Evolutionary conservation across 2,329 filamentous ascomycete species (phyloP).

Genomic region (Magnaporthiopsis rhizophila): DNA sequence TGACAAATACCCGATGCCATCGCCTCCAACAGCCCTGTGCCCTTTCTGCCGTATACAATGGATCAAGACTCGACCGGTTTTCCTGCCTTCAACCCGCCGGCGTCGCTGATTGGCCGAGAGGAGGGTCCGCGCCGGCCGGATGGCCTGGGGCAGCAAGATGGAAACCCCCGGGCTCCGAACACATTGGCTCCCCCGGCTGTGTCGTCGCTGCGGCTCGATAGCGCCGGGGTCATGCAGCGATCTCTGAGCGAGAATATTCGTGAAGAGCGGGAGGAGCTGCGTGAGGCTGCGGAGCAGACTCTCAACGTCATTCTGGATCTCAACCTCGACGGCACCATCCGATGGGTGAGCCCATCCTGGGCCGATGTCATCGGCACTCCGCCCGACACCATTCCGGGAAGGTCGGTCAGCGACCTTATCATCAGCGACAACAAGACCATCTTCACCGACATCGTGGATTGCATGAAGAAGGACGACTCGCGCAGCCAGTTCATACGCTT

Average conservation of each 20-base stretch:
- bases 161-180: slow-evolving; percentile 15
- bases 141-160: not conserved
- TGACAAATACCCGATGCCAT: slow-evolving; percentile 46
- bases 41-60: slow-evolving; percentile 28
- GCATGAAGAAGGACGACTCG: slow-evolving; percentile 87
- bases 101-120: slow-evolving; percentile 42
- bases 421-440: slow-evolving; percentile 67
- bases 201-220: slow-evolving; percentile 41
- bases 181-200: slow-evolving; percentile 46
- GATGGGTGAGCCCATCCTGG: slow-evolving; percentile 97
- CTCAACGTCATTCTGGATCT: slow-evolving; percentile 94
- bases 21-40: not conserved
- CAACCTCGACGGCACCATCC: slow-evolving; percentile 79
- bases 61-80: slow-evolving; percentile 24
- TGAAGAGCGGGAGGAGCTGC: slow-evolving; percentile 86
- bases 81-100: slow-evolving; percentile 41
- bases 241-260: slow-evolving; percentile 82
- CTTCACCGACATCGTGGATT: slow-evolving; percentile 77
- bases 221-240: slow-evolving; percentile 47
- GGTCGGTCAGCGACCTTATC: slow-evolving; percentile 71
- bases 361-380: slow-evolving; percentile 80
- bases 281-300: slow-evolving; percentile 92
- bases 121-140: slow-evolving; percentile 25
- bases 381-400: slow-evolving; percentile 64
- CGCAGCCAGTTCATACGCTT: slow-evolving; percentile 87